These are phyloP conservation scores for Flaveria robusta DNA, from an alignment of 129 eudicot genomes.

Conservation along the genomic window DNA sequence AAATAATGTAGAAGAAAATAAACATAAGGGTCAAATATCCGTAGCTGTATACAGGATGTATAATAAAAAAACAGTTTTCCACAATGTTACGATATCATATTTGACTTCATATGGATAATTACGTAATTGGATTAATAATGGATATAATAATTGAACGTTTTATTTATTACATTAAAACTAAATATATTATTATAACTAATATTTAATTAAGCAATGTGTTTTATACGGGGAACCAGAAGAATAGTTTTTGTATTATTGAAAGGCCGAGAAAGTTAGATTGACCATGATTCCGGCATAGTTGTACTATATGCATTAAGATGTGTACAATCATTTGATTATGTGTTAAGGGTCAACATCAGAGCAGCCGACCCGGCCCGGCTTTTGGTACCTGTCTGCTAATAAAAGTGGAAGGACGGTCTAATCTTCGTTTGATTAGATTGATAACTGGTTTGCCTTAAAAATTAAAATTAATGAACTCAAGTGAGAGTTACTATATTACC, in stretches of 20 bases:
- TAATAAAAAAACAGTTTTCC: not conserved
- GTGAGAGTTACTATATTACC: no score
- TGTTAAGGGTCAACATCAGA: slow-evolving; percentile 10
- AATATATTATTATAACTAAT: not conserved
- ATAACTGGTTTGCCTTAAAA: not conserved
- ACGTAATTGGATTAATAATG: not conserved
- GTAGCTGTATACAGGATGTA: slow-evolving; percentile 24
- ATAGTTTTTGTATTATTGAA: not conserved
- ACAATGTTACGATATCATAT: slow-evolving; percentile 25
- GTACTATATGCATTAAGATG: not conserved
- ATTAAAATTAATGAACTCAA: no score
- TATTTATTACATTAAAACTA: not conserved
- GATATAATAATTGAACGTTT: not conserved
- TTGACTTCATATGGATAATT: slow-evolving; percentile 21
- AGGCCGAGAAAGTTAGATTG: not conserved
- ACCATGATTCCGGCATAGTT: not conserved
- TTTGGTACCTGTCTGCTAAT: not conserved
- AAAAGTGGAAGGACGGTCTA: not conserved
- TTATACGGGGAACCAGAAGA: not conserved
- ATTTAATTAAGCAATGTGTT: slow-evolving; percentile 5
- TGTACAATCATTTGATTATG: slow-evolving; percentile 5
- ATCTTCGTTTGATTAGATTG: no score
- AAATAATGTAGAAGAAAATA: slow-evolving; percentile 1
- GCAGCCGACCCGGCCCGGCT: slow-evolving; percentile 3
- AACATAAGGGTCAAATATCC: slow-evolving; percentile 11